Base-by-base conservation (phyloP, 805 yeast genomes). In the Yamadazyma akitaensis region DNA sequence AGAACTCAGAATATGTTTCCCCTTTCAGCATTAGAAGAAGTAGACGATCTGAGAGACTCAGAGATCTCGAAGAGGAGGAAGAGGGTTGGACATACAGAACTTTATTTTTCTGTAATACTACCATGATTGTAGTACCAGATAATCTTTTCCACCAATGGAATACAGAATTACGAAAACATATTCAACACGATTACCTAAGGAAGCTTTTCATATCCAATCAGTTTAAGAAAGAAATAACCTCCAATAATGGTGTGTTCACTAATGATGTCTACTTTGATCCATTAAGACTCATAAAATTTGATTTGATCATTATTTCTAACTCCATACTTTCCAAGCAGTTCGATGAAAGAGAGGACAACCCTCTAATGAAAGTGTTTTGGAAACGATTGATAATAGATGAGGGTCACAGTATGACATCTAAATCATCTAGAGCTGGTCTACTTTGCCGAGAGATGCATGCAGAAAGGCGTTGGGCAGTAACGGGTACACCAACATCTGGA, bases 401-500 rank as follows among this genome's bases (percentile, higher is more conserved):
- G 60, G 90, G 90, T 0, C 90, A 84, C 59, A 73, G 82, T 24
- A 73, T 84, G 77, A 73, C 70, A 48, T 72, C 83, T 7, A 74
- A 73, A 46, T 59, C 72, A 1, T 72, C 86, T 0, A 67, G 77
- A 42, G 72, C 79, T 0, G 82, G 79, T 7, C 56, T 62, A 8
- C 57, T 80, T 30, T 80, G 86, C 16, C 69, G 68, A 30, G 63
- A 67, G 18, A 56, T 85, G 39, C 60, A 63, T 40, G 77, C 78
- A 8, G 91, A 84, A 55, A 69, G 88, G 42, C 72, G 78, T 49
- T 84, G 91, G 91, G 81, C 83, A 0, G 87, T 84, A 0, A 80
- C 86, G 0, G 90, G 91, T 26, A 84, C 91, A 0, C 90, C 90
- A 4, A 84, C 89, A 0, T 75, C 85, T 0, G 91, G 91, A 0